A percentile compares a stretch with the other conserved stretches of the same genome.
These are phyloP conservation scores for Sparassis latifolia DNA, from an alignment of 1,284 basidiomycete genomes.

Conservation along the genomic window DNA sequence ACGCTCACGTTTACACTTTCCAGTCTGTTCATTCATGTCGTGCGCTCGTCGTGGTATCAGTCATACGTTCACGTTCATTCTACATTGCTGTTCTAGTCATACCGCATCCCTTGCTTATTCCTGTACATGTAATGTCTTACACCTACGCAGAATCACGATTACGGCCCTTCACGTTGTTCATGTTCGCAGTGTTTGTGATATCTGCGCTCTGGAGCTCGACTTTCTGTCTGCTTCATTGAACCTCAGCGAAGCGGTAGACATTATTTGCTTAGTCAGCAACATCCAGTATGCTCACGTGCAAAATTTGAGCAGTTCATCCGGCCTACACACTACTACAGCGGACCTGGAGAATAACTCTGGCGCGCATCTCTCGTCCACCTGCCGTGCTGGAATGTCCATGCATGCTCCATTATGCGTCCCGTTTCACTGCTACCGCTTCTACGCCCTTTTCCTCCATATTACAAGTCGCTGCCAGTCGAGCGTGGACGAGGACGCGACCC, in stretches of 20 bases:
- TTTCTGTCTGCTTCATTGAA: too few relatives aligned
- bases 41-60: background rate
- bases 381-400: slow-evolving; percentile 37
- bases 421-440: slow-evolving; percentile 32
- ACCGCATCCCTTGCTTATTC: too few relatives aligned
- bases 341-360: background rate
- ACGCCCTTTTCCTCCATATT: slow-evolving; percentile 36
- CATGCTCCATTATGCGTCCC: slow-evolving; percentile 52
- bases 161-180: too few relatives aligned
- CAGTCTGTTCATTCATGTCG: slow-evolving; percentile 1
- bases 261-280: too few relatives aligned
- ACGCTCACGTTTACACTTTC: slow-evolving; percentile 10
- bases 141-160: too few relatives aligned
- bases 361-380: slow-evolving; percentile 7
- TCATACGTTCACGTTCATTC: too few relatives aligned
- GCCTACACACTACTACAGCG: background rate
- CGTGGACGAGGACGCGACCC: slow-evolving; percentile 35
- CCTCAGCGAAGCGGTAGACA: too few relatives aligned
- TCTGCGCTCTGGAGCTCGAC: too few relatives aligned
- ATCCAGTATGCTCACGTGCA: background rate
- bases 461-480: slow-evolving; percentile 44
- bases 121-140: too few relatives aligned
- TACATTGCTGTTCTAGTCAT: too few relatives aligned
- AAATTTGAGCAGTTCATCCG: slow-evolving; percentile 1
- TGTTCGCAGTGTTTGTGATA: too few relatives aligned